Conservation (phyloP, 78 protist species). For the Polysphondylium violaceum region DNA sequence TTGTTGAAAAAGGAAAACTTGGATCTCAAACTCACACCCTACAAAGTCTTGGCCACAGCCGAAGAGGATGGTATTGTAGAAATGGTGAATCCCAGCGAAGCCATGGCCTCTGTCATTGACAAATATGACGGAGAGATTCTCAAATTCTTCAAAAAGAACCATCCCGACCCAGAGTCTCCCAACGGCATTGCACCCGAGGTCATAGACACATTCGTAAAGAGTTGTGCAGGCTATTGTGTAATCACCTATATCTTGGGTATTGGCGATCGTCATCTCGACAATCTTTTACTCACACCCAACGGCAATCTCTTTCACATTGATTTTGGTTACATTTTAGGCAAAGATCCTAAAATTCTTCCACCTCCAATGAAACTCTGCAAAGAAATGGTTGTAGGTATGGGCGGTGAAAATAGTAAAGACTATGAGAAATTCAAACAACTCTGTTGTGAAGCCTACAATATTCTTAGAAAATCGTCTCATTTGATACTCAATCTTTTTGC, state of each 20-base stretch:
- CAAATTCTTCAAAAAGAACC: slow-evolving; percentile 71
- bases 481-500: slow-evolving; percentile 93
- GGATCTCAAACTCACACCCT: slow-evolving; percentile 96
- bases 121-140: slow-evolving; percentile 88
- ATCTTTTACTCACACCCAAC: slow-evolving; percentile 89
- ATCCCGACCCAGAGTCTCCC: slow-evolving; percentile 85
- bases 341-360: slow-evolving; percentile 97
- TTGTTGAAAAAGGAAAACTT: slow-evolving; percentile 89
- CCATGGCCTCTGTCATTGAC: slow-evolving; percentile 68
- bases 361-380: slow-evolving; percentile 94
- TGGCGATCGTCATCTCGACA: slow-evolving; percentile 97
- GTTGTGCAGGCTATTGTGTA: slow-evolving; percentile 98
- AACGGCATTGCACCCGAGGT: slow-evolving; percentile 86
- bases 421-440: slow-evolving; percentile 86
- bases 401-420: slow-evolving; percentile 89
- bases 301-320: slow-evolving; percentile 97
- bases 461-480: slow-evolving; percentile 92
- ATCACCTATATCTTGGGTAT: slow-evolving; percentile 96
- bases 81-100: slow-evolving; percentile 66
- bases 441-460: slow-evolving; percentile 95
- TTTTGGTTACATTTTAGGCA: slow-evolving; percentile 97
- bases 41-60: slow-evolving; percentile 94
- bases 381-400: slow-evolving; percentile 99
- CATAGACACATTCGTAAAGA: slow-evolving; percentile 86
- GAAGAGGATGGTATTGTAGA: slow-evolving; percentile 86